Evolutionary conservation across 176 grass and related monocot genomes (phyloP), one percentile per base, ranked within the genome.

Genomic region (Oropetium thomaeum): DNA sequence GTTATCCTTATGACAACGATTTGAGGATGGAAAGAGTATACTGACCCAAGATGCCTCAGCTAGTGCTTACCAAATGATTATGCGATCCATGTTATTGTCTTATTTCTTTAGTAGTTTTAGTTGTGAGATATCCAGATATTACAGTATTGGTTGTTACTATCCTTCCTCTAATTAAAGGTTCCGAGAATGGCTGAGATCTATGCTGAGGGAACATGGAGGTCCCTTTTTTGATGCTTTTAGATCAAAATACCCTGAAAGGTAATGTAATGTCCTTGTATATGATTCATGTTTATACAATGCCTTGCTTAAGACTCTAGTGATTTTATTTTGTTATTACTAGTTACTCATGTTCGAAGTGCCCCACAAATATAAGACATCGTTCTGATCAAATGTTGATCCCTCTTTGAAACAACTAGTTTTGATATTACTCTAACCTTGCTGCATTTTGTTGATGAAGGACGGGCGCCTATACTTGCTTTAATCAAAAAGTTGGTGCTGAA

Each of bases 221-320:
- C 83, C 49, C 30, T 92, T 99, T 95, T 95, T 95, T 79, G 89
- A 95, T 73, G 79, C 78, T 88, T 99, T 99, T 67, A 87, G 91
- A 81, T 99, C 84, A 73, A 99, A 90, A 76, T 85, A 95, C 51
- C 91, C 96, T 42, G 84, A 86, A 65, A 94, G 96, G 96, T 99
- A 88, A 27, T 66, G 34, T 34, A 2, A 57, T 61, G 61, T 14
- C 25, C 62, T 60, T 41, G 45, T 79, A 66, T 7, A 48, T 68
- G 27, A 48, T 79, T 67, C 43, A 70, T 40, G 4, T 43, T 74
- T 69, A 41, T 69, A 1, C 26, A 41, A 67, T 57, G 19, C 41
- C 14, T 42, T 61, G 28, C 23, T 70, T 43, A 27, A 52, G 27
- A 12, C 2, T 32, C 64, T 62, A 74, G 15, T 69, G 49, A 1